Evolutionary conservation across 163 green algal genomes (phyloP).

Genomic region (Prototheca wickerhamii): DNA sequence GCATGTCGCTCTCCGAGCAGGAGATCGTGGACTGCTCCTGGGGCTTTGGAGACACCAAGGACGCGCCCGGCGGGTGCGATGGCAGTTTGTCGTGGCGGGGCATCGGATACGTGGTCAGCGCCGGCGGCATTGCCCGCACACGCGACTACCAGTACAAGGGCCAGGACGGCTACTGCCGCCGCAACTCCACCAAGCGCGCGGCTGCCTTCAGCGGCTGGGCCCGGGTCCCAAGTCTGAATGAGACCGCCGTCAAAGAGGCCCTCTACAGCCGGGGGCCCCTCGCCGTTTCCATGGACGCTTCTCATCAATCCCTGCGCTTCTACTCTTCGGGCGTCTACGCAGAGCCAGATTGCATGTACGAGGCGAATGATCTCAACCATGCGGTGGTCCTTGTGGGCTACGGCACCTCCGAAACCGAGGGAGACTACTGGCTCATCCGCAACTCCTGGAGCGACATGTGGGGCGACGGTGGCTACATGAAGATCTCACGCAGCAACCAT

Average conservation of each 20-base stretch:
- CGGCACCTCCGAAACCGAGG: constrained; percentile 33
- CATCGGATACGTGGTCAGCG: constrained; percentile 48
- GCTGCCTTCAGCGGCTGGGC: constrained; percentile 42
- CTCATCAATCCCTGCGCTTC: constrained; percentile 30
- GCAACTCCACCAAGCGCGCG: constrained; percentile 9
- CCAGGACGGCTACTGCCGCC: constrained; percentile 37
- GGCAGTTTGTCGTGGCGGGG: constrained; percentile 29
- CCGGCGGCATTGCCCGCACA: constrained; percentile 39
- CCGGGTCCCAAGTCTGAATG: constrained; percentile 38
- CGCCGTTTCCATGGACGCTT: constrained; percentile 54
- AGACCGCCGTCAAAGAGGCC: constrained; percentile 56
- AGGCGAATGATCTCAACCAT: constrained; percentile 56
- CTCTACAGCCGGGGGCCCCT: constrained; percentile 51
- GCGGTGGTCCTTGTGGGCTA: constrained; percentile 69
- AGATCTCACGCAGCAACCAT: constrained; percentile 40
- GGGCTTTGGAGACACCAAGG: constrained; percentile 17
- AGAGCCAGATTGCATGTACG: constrained; percentile 35
- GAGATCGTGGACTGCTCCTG: constrained; percentile 78
- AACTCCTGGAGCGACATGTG: constrained; percentile 56
- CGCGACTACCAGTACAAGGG: constrained; percentile 48
- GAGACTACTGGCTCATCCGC: constrained; percentile 56
- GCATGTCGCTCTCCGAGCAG: constrained; percentile 55
- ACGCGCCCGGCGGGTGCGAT: constrained; percentile 32
- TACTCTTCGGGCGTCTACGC: constrained; percentile 28
- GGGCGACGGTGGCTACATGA: constrained; percentile 61